Conservation (phyloP, 352 stramenopile species). For the Globisporangium camurandrum region DNA sequence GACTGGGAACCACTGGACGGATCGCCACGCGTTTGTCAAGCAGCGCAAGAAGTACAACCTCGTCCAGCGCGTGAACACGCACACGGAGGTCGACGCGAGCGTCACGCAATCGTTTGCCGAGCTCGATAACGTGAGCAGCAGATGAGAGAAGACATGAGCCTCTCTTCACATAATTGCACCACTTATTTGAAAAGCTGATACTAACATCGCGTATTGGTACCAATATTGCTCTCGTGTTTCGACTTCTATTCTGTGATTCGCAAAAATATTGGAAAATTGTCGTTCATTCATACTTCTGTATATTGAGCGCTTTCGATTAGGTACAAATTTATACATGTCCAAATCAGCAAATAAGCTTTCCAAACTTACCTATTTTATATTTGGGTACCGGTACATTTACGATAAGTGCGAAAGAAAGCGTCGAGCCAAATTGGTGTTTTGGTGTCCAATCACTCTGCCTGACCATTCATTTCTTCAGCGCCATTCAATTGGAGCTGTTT, state of each 20-base stretch:
- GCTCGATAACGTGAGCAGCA: too few relatives aligned
- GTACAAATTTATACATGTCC: background rate
- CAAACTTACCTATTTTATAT: background rate
- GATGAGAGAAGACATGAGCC: too few relatives aligned
- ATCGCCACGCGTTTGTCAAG: conserved; percentile 41
- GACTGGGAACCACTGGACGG: conserved; percentile 62
- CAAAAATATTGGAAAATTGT: too few relatives aligned
- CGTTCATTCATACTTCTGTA: too few relatives aligned
- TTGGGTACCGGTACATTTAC: too few relatives aligned
- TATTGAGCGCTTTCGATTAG: too few relatives aligned
- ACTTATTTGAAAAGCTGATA: too few relatives aligned
- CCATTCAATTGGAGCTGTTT: background rate
- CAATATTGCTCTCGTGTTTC: too few relatives aligned
- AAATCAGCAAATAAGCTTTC: background rate
- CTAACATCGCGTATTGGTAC: too few relatives aligned
- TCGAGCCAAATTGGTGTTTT: background rate
- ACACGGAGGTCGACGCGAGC: conserved; percentile 46
- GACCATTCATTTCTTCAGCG: conserved; percentile 19
- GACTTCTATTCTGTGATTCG: too few relatives aligned
- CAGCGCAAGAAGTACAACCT: conserved; percentile 71
- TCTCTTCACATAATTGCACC: too few relatives aligned
- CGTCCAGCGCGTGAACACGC: conserved; percentile 45
- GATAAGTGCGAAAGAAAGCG: too few relatives aligned
- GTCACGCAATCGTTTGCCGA: conserved; percentile 48
- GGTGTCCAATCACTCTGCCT: conserved; percentile 1